Evolutionary conservation across 352 stramenopile species (phyloP).

Genomic region (Thraustochytrium aureum): DNA sequence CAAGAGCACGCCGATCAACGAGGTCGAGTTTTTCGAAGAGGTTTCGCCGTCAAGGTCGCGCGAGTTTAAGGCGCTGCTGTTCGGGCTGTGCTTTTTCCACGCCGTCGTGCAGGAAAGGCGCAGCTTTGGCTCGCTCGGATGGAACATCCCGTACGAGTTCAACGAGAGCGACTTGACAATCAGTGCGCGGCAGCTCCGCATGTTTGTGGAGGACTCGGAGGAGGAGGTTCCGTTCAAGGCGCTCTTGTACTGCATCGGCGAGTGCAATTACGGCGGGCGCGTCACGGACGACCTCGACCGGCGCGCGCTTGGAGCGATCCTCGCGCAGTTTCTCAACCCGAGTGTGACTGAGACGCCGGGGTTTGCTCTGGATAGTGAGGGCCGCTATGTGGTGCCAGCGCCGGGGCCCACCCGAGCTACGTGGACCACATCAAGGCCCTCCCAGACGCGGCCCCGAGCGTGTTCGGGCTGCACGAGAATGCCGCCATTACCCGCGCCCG

Average conservation of each 20-base stretch:
- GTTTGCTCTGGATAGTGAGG: background rate
- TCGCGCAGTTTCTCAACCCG: constrained; percentile 80
- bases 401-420: background rate
- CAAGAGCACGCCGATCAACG: constrained; percentile 83
- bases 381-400: background rate
- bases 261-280: constrained; percentile 93
- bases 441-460: constrained; percentile 78
- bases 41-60: constrained; percentile 67
- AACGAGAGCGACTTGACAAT: constrained; percentile 97
- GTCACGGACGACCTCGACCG: constrained; percentile 94
- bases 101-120: constrained; percentile 97
- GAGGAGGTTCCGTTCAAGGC: constrained; percentile 75
- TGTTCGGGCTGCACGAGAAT: constrained; percentile 91
- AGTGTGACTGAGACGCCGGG: constrained; percentile 67
- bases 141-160: constrained; percentile 98
- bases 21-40: constrained; percentile 84
- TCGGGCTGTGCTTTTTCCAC: constrained; percentile 98
- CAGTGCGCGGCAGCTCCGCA: constrained; percentile 61
- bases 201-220: constrained; percentile 64
- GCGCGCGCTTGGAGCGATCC: constrained; percentile 78
- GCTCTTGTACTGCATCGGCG: constrained; percentile 81
- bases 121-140: constrained; percentile 96
- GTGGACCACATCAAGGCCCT: constrained; percentile 58
- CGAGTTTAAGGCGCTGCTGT: constrained; percentile 94
- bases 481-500: constrained; percentile 91